Percentiles rank a stretch among this genome's conserved stretches.
phyloP scores from a whole-genome alignment of 148 eudicot species.

The Silene uniflora region DNA sequence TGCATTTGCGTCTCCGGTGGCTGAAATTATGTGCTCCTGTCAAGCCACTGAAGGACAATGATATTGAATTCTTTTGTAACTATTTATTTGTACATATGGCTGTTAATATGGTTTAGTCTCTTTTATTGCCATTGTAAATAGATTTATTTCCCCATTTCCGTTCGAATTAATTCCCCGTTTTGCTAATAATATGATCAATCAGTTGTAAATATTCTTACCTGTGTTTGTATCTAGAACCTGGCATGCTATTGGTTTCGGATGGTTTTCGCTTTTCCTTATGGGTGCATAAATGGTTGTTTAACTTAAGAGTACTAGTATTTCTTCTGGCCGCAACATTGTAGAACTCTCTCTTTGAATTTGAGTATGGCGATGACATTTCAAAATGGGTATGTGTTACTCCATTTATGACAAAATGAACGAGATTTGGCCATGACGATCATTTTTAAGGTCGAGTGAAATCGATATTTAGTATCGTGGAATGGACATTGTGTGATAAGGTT shows the following conservation, averaged over 20 bases:
- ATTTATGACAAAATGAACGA: no score
- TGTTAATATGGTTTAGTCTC: conserved; percentile 1
- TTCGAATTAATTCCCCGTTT: not conserved
- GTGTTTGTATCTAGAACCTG: not conserved
- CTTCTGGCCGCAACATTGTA: no score
- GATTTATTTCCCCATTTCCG: not conserved
- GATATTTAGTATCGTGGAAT: no score
- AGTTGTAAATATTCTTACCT: not conserved
- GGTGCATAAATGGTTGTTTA: no score
- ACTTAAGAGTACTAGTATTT: no score
- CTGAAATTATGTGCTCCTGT: not conserved
- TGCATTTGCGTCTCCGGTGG: not conserved
- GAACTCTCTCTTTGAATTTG: no score
- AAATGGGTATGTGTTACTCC: no score
- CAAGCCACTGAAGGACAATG: not conserved
- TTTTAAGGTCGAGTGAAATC: no score
- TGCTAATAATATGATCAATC: not conserved
- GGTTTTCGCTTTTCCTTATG: no score
- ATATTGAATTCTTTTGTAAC: conserved; percentile 9
- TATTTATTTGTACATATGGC: conserved; percentile 10
- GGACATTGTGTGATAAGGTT: no score
- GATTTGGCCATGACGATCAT: no score
- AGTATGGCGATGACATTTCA: no score
- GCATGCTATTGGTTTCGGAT: not conserved
- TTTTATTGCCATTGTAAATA: conserved; percentile 15